Base-by-base conservation (phyloP, 2,329 filamentous ascomycete species). In the Pseudocercospora eumusae region DNA sequence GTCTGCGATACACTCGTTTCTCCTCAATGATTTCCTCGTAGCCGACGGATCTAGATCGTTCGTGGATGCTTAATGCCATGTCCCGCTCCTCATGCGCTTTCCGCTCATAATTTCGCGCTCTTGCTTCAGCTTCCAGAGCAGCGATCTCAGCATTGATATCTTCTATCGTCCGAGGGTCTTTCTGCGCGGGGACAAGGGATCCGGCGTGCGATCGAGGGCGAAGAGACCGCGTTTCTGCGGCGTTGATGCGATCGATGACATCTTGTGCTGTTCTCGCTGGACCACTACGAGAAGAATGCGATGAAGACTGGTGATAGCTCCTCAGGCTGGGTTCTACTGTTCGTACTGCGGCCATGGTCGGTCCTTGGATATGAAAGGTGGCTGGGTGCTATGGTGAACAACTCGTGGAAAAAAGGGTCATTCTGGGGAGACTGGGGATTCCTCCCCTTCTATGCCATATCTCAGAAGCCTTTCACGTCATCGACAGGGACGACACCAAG, bases 101-200 rank as follows among this genome's bases (percentile, higher is more conserved):
- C 49, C 84, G 81, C 73, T 88, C 86, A n/a, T 84, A 78, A 60
- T 82, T 81, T 53, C 87, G 76, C 31, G 82, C 79, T 63, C 65
- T 57, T 44, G 44, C 28, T 75, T 91, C 87, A 3, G 82, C 83
- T 77, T 93, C 90, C 1, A 93, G 81, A 1, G 84, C 83, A n/a
- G 83, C 84, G 62, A 93, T 91, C 71, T 95, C 90, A 23, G 86
- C 83, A 52, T 86, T 84, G 66, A 95, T 87, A 7, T 91, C 87
- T 18, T 85, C 82, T 44, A 88, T 84, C 5, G 77, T 80, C 18
- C 64, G 62, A 9, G 61, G 52, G 31, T 60, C 36, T 44, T 57
- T 57, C 21, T 61, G 62, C 27, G 61, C 60, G 6, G 63, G 61
- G n/a, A 68, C 62, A 1, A 68, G 58, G 4, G 62, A 64, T 36